Evolutionary conservation across 306 rosid genomes (phyloP), one percentile per base, ranked within the genome.

Genomic region (Styphnolobium japonicum): DNA sequence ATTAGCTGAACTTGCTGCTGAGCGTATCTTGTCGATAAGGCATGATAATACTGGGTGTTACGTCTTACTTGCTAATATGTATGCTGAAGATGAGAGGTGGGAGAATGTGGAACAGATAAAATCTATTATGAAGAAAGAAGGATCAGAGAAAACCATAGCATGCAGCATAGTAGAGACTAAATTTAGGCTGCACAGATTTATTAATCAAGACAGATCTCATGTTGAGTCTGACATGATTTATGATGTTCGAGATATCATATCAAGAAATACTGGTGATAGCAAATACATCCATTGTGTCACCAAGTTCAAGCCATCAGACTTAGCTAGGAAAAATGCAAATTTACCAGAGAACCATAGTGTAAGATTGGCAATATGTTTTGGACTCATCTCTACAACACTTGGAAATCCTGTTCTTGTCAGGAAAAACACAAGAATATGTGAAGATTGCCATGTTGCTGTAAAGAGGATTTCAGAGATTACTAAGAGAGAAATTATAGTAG

Each of bases 291-390:
- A 39, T 33, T 18, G 80, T 31, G 18, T 80, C 57, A 76, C 76
- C 69, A 81, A 81, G 85, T 87, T 87, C 82, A 87, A 80, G 66
- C 86, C 87, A 14, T 48, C 34, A 31, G 88, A 76, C 11, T 77
- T 80, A 80, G 81, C 56, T 69, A 84, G 72, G 9, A 77, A 53
- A 71, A 84, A 52, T 65, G 81, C 77, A 55, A 82, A 75, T 37
- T 73, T 57, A 9, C 77, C 82, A 1, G 81, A 75, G 78, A 63
- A 68, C 69, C 94, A 90, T 63, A 71, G 92, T 29, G 88, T 90
- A 53, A 84, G 88, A 84, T 79, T 88, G 85, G 92, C 94, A 36
- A 64, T 86, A 58, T 86, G 88, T 82, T 88, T 77, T 18, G 92
- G 90, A 16, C 58, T 90, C 73, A 90, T 90, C 77, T 82, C 92